Percentiles rank a stretch among this genome's conserved stretches.
Conservation (phyloP, 106 monocot genomes). For the Platanthera zijinensis region DNA sequence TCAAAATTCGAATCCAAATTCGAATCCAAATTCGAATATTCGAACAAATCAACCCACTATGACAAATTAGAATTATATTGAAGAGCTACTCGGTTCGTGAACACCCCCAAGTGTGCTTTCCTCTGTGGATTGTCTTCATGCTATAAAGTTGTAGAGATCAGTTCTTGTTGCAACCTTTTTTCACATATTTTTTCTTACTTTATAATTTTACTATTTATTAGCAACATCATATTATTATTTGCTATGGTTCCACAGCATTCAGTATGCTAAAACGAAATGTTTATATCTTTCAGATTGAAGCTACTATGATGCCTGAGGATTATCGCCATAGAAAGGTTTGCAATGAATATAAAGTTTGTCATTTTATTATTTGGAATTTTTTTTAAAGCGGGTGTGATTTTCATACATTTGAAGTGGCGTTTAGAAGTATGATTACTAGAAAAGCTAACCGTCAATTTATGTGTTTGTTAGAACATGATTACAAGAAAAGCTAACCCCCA, state of each 20-base stretch:
- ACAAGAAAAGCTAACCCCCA: not conserved
- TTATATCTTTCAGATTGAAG: constrained; percentile 45
- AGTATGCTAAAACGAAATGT: not conserved
- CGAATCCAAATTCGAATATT: no score
- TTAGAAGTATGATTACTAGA: not conserved
- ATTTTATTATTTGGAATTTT: not conserved
- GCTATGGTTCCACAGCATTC: not conserved
- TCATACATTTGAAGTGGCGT: not conserved
- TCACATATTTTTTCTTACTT: not conserved
- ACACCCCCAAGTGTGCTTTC: not conserved
- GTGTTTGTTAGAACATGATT: not conserved
- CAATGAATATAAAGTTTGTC: constrained; percentile 15
- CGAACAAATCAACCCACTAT: no score
- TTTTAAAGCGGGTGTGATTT: not conserved
- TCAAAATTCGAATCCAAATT: no score
- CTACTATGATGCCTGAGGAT: constrained; percentile 82
- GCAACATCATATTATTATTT: not conserved
- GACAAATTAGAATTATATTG: no score
- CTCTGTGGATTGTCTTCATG: not conserved
- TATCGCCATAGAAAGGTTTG: constrained; percentile 24
- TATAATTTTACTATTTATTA: not conserved
- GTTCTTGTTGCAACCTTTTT: not conserved
- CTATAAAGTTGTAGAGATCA: not conserved
- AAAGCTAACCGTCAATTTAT: not conserved
- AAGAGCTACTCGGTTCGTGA: no score